Evolutionary conservation across 208 protist genomes (phyloP).

Genomic region (Wallacemonas sp.): DNA sequence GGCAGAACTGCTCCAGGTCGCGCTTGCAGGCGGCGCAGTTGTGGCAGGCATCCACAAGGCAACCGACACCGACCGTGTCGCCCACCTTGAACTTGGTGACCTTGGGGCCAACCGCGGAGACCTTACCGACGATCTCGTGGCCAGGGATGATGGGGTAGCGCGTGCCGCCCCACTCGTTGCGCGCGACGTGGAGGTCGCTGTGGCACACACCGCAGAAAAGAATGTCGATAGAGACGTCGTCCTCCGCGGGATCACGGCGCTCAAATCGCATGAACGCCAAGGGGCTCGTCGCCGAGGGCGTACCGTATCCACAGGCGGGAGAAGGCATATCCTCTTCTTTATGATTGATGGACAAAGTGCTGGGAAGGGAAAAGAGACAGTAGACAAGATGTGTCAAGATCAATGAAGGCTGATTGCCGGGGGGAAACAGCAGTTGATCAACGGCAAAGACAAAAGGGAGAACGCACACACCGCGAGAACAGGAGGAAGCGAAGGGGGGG

Average conservation of each 20-base stretch:
- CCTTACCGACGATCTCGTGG: slow-evolving; percentile 64
- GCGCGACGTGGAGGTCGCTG: slow-evolving; percentile 64
- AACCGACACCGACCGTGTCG: slow-evolving; percentile 61
- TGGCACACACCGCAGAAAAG: slow-evolving; percentile 72
- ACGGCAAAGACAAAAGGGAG: too few species aligned
- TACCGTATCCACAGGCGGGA: neutral
- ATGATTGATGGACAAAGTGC: neutral
- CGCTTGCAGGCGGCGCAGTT: slow-evolving; percentile 41
- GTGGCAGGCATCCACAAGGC: slow-evolving; percentile 61
- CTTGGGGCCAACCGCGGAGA: slow-evolving; percentile 32
- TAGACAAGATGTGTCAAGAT: neutral
- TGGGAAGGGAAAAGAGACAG: neutral
- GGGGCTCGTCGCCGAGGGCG: slow-evolving; percentile 19
- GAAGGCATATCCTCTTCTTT: slow-evolving; percentile 12
- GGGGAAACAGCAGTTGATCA: too few species aligned
- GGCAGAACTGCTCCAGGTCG: slow-evolving; percentile 56
- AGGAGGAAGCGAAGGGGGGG: too few species aligned
- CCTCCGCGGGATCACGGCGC: slow-evolving; percentile 20
- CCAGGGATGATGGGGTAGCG: slow-evolving; percentile 46
- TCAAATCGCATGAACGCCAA: slow-evolving; percentile 31
- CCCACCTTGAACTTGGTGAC: slow-evolving; percentile 62
- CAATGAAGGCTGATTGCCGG: too few species aligned
- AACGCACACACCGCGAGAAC: too few species aligned
- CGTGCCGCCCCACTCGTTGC: slow-evolving; percentile 49
- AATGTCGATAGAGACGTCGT: slow-evolving; percentile 62